Evolutionary conservation across 2,329 filamentous ascomycete genomes (phyloP).

Genomic region (Akanthomyces dipterigenus): DNA sequence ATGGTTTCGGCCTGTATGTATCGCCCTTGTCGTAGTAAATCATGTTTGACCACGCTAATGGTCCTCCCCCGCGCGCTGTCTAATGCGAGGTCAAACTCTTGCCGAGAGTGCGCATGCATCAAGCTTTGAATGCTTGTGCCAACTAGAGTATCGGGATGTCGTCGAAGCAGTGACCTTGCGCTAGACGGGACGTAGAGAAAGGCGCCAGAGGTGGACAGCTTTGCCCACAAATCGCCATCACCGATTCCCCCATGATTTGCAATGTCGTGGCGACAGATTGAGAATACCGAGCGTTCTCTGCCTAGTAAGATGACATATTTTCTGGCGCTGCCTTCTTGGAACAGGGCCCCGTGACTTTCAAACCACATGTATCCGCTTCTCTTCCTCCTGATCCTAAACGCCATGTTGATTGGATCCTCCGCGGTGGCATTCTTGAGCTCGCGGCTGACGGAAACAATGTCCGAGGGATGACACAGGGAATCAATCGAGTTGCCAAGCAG

Average conservation of each 20-base stretch:
- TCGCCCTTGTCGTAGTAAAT: conserved; percentile 79
- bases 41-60: conserved; percentile 73
- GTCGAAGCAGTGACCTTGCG: conserved; percentile 71
- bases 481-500: conserved; percentile 83
- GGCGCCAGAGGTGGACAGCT: conserved; percentile 88
- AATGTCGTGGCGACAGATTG: conserved; percentile 55
- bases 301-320: conserved; percentile 91
- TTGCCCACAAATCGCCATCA: conserved; percentile 88
- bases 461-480: conserved; percentile 86
- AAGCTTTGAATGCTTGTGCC: conserved; percentile 83
- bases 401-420: conserved; percentile 71
- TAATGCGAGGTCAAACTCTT: conserved; percentile 71
- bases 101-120: conserved; percentile 75
- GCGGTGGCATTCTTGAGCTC: conserved; percentile 82
- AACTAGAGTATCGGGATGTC: conserved; percentile 71
- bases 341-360: conserved; percentile 83
- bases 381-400: conserved; percentile 83
- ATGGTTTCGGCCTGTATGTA: conserved; percentile 79
- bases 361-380: conserved; percentile 93
- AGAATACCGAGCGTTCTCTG: conserved; percentile 77
- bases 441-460: conserved; percentile 86
- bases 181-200: conserved; percentile 86
- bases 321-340: conserved; percentile 83
- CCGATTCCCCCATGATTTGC: conserved; percentile 53
- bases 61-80: conserved; percentile 71